Conservation (phyloP, 768 basidiomycete species). For the Boletus patriciae region DNA sequence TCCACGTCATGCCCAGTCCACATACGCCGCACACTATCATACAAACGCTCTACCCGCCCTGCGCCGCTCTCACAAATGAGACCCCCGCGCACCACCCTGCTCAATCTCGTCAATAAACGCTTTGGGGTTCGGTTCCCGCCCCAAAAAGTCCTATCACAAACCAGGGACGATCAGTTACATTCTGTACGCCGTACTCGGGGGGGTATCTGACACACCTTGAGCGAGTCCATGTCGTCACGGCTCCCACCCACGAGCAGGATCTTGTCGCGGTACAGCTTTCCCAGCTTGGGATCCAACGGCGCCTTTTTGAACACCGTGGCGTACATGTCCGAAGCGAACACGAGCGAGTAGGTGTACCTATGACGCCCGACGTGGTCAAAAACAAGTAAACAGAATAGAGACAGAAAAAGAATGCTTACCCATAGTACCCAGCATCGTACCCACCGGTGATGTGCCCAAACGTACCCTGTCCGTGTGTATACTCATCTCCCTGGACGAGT, state of each 20-base stretch:
- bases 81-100: slow-evolving; percentile 37
- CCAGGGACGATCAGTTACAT: too few relatives aligned
- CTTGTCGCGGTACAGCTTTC: slow-evolving; percentile 68
- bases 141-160: slow-evolving; percentile 64
- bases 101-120: slow-evolving; percentile 67
- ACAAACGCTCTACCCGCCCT: neutral
- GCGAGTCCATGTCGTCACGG: slow-evolving; percentile 74
- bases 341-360: slow-evolving; percentile 72
- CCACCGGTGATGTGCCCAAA: slow-evolving; percentile 80
- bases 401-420: slow-evolving; percentile 33
- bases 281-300: slow-evolving; percentile 67
- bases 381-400: too few relatives aligned
- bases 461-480: slow-evolving; percentile 64
- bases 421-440: slow-evolving; percentile 69
- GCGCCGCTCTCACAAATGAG: neutral
- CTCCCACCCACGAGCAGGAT: slow-evolving; percentile 72
- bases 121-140: slow-evolving; percentile 67
- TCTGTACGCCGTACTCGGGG: too few relatives aligned
- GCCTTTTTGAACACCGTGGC: slow-evolving; percentile 78
- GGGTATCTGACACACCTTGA: slow-evolving; percentile 48
- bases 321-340: slow-evolving; percentile 61
- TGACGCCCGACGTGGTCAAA: neutral
- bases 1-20: neutral
- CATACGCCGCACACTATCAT: neutral
- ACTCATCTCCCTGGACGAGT: slow-evolving; percentile 59